Evolutionary conservation across 2,329 filamentous ascomycete genomes (phyloP).

Genomic region (Colletotrichum magnum): DNA sequence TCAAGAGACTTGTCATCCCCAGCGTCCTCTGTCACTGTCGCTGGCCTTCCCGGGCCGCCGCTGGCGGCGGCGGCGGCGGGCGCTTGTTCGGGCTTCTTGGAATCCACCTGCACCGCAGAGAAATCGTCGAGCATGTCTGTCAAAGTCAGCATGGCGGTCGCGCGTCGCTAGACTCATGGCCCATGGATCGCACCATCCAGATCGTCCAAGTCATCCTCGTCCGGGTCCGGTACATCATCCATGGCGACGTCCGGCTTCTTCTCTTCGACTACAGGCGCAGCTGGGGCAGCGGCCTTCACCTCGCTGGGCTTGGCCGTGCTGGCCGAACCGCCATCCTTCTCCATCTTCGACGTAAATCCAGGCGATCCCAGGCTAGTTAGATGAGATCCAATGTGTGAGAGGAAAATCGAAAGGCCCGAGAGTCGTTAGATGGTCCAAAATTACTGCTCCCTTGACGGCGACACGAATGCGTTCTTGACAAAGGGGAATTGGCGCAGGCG

Average conservation of each 20-base stretch:
- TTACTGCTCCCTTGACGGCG: neutral
- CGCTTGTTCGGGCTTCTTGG: constrained; percentile 53
- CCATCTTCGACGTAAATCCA: constrained; percentile 10
- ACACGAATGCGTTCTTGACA: constrained; percentile 15
- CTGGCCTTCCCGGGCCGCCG: constrained; percentile 44
- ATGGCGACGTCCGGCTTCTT: constrained; percentile 47
- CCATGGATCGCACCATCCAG: constrained; percentile 79
- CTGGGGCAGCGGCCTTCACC: constrained; percentile 40
- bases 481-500: neutral
- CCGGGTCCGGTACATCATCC: constrained; percentile 84
- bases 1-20: constrained; percentile 48
- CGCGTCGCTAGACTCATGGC: neutral
- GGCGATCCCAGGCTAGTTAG: too few relatives aligned
- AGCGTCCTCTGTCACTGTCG: constrained; percentile 42
- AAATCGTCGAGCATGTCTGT: constrained; percentile 95
- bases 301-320: constrained; percentile 31
- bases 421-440: neutral
- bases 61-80: constrained; percentile 36
- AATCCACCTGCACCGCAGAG: constrained; percentile 72
- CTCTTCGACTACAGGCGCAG: constrained; percentile 39
- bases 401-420: neutral
- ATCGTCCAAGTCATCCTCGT: constrained; percentile 93
- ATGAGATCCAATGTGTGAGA: neutral
- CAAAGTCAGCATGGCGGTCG: constrained; percentile 9
- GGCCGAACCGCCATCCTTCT: constrained; percentile 33